Percentiles rank a stretch among this genome's conserved stretches.
phyloP scores from a whole-genome alignment of 1,139 yeast species.

The Spathaspora sp. region DNA sequence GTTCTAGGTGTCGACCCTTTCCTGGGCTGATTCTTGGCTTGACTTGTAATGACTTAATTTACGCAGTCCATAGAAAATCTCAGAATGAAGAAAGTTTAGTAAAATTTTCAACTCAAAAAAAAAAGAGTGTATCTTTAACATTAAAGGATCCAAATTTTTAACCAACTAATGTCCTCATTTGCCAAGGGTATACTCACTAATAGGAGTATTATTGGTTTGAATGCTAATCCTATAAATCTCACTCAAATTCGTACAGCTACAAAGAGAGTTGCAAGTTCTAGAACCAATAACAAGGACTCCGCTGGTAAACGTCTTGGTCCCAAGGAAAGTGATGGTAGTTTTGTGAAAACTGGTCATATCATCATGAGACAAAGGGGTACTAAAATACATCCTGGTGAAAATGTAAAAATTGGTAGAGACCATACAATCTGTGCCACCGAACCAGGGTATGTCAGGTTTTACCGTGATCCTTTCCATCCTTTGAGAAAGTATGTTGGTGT shows the following conservation, averaged over 20 bases:
- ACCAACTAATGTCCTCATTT: slow-evolving; percentile 6
- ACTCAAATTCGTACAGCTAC: slow-evolving; percentile 83
- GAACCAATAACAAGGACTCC: slow-evolving; percentile 89
- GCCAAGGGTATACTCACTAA: slow-evolving; percentile 6
- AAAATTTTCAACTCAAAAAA: slow-evolving; percentile 2
- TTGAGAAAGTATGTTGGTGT: slow-evolving; percentile 88
- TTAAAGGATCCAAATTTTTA: neutral
- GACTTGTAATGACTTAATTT: neutral
- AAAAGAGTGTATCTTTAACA: neutral
- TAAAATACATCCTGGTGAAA: slow-evolving; percentile 93
- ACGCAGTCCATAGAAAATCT: neutral
- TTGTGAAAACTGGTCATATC: slow-evolving; percentile 77
- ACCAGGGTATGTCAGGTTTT: slow-evolving; percentile 90
- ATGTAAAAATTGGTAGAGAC: slow-evolving; percentile 87
- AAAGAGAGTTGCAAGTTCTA: slow-evolving; percentile 91
- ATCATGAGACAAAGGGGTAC: slow-evolving; percentile 96
- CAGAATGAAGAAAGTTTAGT: slow-evolving; percentile 1
- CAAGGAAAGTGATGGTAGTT: slow-evolving; percentile 74
- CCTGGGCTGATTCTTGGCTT: neutral
- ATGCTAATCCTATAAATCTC: slow-evolving; percentile 8
- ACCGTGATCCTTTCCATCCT: slow-evolving; percentile 97
- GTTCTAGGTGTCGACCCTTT: too few relatives aligned
- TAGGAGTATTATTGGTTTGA: slow-evolving; percentile 6
- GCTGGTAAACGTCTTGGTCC: slow-evolving; percentile 95
- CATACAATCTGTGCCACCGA: slow-evolving; percentile 90